phyloP scores from a whole-genome alignment of 257 asterid genomes.

The Salvia miltiorrhiza region DNA sequence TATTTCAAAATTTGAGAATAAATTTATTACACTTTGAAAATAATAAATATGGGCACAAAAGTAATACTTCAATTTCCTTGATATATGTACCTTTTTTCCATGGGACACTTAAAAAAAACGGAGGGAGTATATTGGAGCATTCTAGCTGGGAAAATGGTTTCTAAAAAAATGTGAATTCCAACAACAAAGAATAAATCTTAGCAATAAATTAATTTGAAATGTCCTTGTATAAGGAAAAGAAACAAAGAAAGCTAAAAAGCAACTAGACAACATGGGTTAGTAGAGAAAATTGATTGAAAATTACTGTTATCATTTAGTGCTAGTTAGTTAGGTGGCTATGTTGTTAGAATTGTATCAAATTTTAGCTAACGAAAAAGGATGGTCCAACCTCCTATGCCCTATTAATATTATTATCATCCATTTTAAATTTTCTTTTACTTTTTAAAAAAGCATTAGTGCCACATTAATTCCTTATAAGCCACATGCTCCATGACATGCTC shows the following conservation, averaged over 20 bases:
- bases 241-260: not conserved
- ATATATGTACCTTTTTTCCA: too few species aligned
- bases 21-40: too few species aligned
- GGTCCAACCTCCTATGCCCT: slow-evolving; percentile 22
- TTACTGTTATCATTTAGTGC: not conserved
- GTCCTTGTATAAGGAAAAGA: not conserved
- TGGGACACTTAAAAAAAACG: too few species aligned
- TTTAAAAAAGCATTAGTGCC: not conserved
- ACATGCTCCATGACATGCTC: not conserved
- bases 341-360: not conserved
- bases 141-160: too few species aligned
- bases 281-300: not conserved
- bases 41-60: too few species aligned
- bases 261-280: not conserved
- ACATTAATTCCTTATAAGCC: slow-evolving; percentile 4
- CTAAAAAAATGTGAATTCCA: not conserved
- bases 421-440: not conserved
- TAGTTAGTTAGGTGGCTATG: slow-evolving; percentile 20
- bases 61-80: too few species aligned
- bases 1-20: too few species aligned
- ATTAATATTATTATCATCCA: not conserved
- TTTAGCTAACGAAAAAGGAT: slow-evolving; percentile 23
- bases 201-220: not conserved
- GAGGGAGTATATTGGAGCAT: too few species aligned
- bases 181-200: not conserved